Evolutionary conservation across 1,284 basidiomycete species (phyloP).

Genomic region (Tilletia horrida): DNA sequence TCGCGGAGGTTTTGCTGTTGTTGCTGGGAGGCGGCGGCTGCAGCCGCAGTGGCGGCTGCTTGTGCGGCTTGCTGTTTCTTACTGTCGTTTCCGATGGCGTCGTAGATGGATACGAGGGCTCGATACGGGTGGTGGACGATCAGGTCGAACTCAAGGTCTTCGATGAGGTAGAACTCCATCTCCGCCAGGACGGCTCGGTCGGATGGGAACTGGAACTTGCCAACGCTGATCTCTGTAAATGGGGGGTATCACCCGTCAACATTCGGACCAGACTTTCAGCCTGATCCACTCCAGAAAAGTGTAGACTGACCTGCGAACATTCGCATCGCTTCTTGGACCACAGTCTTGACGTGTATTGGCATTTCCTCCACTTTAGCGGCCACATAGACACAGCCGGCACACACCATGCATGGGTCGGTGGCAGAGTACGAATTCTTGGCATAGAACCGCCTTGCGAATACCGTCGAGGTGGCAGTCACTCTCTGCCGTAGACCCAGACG

Average conservation of each 20-base stretch:
- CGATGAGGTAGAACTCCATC: slow-evolving; percentile 97
- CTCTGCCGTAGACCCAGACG: slow-evolving; percentile 78
- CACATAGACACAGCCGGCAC: slow-evolving; percentile 88
- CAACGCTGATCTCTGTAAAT: slow-evolving; percentile 29
- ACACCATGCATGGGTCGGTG: slow-evolving; percentile 86
- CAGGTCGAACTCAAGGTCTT: slow-evolving; percentile 92
- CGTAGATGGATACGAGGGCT: slow-evolving; percentile 73
- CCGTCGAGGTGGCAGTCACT: slow-evolving; percentile 84
- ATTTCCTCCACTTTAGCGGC: slow-evolving; percentile 96
- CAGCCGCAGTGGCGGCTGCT: background rate
- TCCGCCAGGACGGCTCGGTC: slow-evolving; percentile 69
- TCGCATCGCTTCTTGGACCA: slow-evolving; percentile 75
- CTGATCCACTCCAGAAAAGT: no score
- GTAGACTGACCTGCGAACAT: slow-evolving; percentile 69
- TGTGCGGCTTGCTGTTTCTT: slow-evolving; percentile 5
- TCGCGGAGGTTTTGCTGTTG: background rate
- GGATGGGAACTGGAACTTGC: slow-evolving; percentile 14
- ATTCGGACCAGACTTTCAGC: no score
- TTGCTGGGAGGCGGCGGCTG: background rate
- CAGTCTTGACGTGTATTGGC: slow-evolving; percentile 87
- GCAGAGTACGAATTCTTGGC: slow-evolving; percentile 67
- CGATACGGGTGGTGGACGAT: slow-evolving; percentile 91
- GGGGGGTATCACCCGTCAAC: no score
- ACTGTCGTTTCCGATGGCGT: slow-evolving; percentile 37
- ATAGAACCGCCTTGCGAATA: slow-evolving; percentile 93